phyloP scores from a whole-genome alignment of 179 eudicot genomes.

The Spergularia azorica region DNA sequence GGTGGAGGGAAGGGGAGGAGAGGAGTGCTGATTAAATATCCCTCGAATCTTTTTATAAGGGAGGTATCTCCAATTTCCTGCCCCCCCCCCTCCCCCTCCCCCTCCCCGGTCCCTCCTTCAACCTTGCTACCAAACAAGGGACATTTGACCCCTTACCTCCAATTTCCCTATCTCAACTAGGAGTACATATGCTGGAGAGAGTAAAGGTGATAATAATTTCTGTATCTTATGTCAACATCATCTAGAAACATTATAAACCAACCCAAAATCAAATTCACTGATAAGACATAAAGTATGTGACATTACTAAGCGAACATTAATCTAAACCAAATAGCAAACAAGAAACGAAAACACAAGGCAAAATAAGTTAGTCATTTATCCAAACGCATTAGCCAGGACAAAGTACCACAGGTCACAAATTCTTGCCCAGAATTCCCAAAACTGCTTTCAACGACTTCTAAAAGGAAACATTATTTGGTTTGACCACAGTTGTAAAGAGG shows the following conservation, averaged over 20 bases:
- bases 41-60: too few species aligned
- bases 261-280: background rate
- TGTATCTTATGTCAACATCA: background rate
- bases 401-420: background rate
- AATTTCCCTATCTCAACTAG: too few species aligned
- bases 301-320: background rate
- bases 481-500: background rate
- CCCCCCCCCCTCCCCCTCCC: too few species aligned
- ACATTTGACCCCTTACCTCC: too few species aligned
- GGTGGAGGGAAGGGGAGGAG: too few species aligned
- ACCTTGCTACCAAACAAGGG: too few species aligned
- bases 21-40: too few species aligned
- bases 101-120: too few species aligned
- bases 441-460: background rate
- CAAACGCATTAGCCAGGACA: background rate
- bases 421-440: too few species aligned
- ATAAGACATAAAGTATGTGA: background rate
- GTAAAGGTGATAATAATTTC: background rate
- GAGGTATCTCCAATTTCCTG: too few species aligned
- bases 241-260: background rate
- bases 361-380: background rate
- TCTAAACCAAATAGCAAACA: too few species aligned
- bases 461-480: background rate
- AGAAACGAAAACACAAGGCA: background rate
- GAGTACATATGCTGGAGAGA: background rate